Evolutionary conservation across 75 land plant genomes (phyloP), one percentile per base, ranked within the genome.

Genomic region (Sequoiadendron giganteum): DNA sequence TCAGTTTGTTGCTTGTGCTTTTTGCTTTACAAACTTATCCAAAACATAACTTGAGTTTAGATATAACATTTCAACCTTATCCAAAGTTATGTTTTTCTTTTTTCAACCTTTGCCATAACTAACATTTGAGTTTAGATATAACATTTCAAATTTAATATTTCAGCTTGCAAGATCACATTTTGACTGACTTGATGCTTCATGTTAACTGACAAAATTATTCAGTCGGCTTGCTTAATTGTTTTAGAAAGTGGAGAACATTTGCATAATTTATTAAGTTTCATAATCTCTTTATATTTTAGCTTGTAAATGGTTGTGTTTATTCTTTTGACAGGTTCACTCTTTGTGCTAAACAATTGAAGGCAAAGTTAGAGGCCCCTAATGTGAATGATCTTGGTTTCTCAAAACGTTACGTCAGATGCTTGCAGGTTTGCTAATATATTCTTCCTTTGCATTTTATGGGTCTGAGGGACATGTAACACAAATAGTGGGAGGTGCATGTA

Each of bases 311-410:
- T 30, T 13, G 48, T 82, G 42, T 10, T n/a, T 3, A 82, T 49
- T 82, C 25, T 45, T 77, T 38, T 85, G 87, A 61, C 92, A 91
- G 92, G 84, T 91, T 91, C 81, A 90, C 89, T 39, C 38, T 58
- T 25, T 84, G 92, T 72, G 92, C 92, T 21, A 91, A 88, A 86
- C 92, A 91, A 89, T 87, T 91, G 36, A 87, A 89, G 28, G 80
- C 88, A 56, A 90, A 91, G 86, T 77, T 91, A 75, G 92, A 91
- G 68, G 92, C 92, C 3, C 92, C 92, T 25, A 91, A 88, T 73
- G 92, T 91, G 70, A 91, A 91, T 85, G 92, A 91, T 78, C 92
- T 91, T 88, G 92, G 92, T 18, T 91, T 91, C 77, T 91, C 92
- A 54, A 91, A 91, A 79, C 92, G 92, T 40, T 91, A 91, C 72